Evolutionary conservation across 805 yeast genomes (phyloP), one percentile per base, ranked within the genome.

Genomic region (Grigorovia jiainica): DNA sequence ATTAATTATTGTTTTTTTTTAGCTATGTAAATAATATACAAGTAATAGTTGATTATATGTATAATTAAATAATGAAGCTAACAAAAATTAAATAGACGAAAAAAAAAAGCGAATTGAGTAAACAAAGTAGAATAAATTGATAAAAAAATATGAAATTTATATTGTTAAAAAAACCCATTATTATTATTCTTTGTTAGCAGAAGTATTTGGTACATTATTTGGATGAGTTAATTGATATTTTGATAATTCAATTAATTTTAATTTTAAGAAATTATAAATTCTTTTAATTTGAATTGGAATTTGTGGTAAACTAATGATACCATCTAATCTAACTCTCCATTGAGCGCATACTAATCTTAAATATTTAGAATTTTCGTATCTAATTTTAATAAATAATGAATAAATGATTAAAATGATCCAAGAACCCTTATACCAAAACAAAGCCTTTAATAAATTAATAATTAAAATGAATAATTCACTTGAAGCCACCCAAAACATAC

Each of bases 291-390:
- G 50, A 10, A 74, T 72, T 15, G 82, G 80, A 16, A 77, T 65
- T n/a, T 66, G 52, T 34, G 80, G 74, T 42, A 76, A 73, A 33
- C 69, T 58, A 34, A 78, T 64, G 15, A 78, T 43, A 16, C 80
- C 77, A 58, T 81, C 83, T 39, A 75, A 50, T 50, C 80, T 69
- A 38, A 82, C 79, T 61, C 84, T 94, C 67, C 81, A 67, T 40
- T 71, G 67, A 65, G 82, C 78, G 57, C 86, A 68, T 25, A 77
- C 78, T 47, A 73, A 67, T 63, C 85, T 79, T 43, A 87, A 81
- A 66, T 78, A 79, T 24, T 76, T 67, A 3, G 92, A 82, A 50
- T 77, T 78, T 57, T 86, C 94, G 58, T 70, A 84, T 62, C 95
- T 76, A 43, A 82, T 61, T 62, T 84, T 84, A 63, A 87, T 70